phyloP scores from a whole-genome alignment of 257 asterid genomes.

The Przewalskia tangutica region DNA sequence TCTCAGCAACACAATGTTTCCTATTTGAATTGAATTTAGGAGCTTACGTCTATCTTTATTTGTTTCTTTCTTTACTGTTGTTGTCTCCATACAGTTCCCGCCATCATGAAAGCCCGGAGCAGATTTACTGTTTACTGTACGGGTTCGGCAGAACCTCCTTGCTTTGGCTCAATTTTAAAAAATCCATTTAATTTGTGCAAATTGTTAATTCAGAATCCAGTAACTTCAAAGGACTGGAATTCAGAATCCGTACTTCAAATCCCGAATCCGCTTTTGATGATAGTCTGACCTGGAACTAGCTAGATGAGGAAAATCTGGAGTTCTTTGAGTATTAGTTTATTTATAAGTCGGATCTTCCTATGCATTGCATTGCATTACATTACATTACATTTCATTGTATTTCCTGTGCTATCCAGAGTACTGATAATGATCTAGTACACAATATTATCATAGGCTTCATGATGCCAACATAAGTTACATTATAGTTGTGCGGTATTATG shows the following conservation, averaged over 20 bases:
- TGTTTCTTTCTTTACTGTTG: not conserved
- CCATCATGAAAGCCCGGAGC: not conserved
- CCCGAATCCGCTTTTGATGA: too few species aligned
- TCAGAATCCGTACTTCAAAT: too few species aligned
- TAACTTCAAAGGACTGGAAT: too few species aligned
- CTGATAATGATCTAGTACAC: not conserved
- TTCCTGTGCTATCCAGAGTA: not conserved
- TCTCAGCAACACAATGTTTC: not conserved
- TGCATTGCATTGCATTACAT: too few species aligned
- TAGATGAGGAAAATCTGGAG: not conserved
- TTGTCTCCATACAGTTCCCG: not conserved
- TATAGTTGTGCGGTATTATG: not conserved
- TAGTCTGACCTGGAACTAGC: not conserved
- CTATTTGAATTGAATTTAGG: not conserved
- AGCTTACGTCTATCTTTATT: not conserved
- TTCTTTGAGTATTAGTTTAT: not conserved
- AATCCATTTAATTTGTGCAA: too few species aligned
- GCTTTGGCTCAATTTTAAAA: too few species aligned
- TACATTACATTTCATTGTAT: too few species aligned
- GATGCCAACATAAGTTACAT: not conserved
- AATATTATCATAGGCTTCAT: not conserved
- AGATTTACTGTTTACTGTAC: too few species aligned
- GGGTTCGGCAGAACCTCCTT: too few species aligned
- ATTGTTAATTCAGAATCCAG: too few species aligned
- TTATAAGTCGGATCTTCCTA: too few species aligned